Conservation (phyloP, 177 flowering plant genomes). For the Vitis hybrid region DNA sequence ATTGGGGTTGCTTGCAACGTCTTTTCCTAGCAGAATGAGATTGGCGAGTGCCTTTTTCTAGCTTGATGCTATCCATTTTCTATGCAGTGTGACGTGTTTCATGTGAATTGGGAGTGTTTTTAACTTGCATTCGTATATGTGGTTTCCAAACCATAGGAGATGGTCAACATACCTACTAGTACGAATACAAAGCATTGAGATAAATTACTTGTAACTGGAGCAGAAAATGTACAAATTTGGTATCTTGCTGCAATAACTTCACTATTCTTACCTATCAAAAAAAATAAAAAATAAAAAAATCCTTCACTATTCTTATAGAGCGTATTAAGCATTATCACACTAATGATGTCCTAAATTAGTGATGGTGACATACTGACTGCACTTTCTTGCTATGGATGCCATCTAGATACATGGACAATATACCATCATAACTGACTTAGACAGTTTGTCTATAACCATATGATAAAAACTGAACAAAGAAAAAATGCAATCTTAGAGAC, state of each 20-base stretch:
- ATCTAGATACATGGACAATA: too few species aligned
- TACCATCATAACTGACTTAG: too few species aligned
- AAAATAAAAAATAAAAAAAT: too few species aligned
- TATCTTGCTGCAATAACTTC: not conserved
- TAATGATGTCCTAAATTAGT: too few species aligned
- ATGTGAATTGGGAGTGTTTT: not conserved
- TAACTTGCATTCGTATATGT: not conserved
- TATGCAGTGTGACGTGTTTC: not conserved
- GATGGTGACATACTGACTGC: too few species aligned
- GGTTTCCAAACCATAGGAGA: not conserved
- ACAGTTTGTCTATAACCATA: too few species aligned
- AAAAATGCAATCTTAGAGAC: too few species aligned
- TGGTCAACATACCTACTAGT: not conserved
- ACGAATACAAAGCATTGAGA: not conserved
- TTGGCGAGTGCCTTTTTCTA: not conserved
- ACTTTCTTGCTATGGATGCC: too few species aligned
- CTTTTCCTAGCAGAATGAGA: not conserved
- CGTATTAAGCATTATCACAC: too few species aligned
- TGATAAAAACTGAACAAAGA: too few species aligned
- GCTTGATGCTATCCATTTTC: constrained; percentile 1
- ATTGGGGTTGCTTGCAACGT: not conserved
- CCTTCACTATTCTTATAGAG: too few species aligned
- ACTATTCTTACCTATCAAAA: not conserved
- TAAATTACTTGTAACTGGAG: not conserved
- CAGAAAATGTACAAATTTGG: not conserved